Conservation (phyloP, 2,329 filamentous ascomycete genomes). For the Cephalotrichum gorgonifer region DNA sequence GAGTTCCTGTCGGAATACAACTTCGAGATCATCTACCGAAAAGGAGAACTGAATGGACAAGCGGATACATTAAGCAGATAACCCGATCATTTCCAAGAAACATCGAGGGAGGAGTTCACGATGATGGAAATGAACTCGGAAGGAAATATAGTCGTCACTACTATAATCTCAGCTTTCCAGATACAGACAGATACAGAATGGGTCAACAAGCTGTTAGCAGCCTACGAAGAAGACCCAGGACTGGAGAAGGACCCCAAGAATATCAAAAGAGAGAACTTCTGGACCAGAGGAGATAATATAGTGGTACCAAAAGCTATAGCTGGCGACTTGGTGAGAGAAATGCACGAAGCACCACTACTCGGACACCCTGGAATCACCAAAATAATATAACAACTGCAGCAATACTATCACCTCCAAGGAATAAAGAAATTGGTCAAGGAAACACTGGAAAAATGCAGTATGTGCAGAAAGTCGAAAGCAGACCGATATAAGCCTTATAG, state of each 20-base stretch:
- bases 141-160: too few species aligned
- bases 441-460: background rate
- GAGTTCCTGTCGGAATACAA: constrained; percentile 6
- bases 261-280: too few species aligned
- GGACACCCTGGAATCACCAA: too few species aligned
- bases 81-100: constrained; percentile 1
- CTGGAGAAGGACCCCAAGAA: constrained; percentile 4
- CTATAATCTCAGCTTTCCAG: too few species aligned
- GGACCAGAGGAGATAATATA: constrained; percentile 7
- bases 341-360: background rate
- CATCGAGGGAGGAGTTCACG: too few species aligned
- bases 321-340: background rate
- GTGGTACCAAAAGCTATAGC: constrained; percentile 6
- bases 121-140: too few species aligned
- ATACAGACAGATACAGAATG: background rate
- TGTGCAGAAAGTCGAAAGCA: background rate
- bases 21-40: constrained; percentile 4
- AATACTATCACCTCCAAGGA: background rate
- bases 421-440: background rate
- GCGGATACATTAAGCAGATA: constrained; percentile 6
- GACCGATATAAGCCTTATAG: background rate
- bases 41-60: constrained; percentile 2
- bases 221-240: constrained; percentile 5
- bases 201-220: background rate
- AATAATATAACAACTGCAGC: too few species aligned